Evolutionary conservation across 2,329 filamentous ascomycete species (phyloP).

Genomic region (Beauveria australis): DNA sequence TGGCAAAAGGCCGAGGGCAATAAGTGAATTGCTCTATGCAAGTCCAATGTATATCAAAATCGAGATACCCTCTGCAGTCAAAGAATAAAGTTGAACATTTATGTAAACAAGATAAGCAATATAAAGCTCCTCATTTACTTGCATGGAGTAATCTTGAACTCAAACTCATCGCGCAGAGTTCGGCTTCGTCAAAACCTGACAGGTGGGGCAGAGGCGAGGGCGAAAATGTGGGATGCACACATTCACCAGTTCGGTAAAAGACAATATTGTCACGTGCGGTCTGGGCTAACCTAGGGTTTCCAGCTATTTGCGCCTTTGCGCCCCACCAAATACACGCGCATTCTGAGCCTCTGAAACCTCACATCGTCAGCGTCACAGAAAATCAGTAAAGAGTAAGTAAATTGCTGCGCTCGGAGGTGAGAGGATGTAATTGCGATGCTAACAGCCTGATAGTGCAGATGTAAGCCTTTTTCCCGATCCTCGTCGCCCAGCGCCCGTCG

Average conservation of each 20-base stretch:
- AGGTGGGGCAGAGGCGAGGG: not conserved
- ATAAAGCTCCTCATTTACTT: not conserved
- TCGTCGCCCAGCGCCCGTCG: constrained; percentile 13
- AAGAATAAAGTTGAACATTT: not conserved
- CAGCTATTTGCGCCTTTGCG: constrained; percentile 21
- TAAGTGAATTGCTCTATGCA: not conserved
- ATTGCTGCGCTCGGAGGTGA: not conserved
- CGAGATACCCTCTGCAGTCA: not conserved
- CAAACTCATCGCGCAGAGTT: not conserved
- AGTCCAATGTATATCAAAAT: not conserved
- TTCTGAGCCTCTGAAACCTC: constrained; percentile 29
- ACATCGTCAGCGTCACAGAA: constrained; percentile 41
- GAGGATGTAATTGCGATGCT: constrained; percentile 28
- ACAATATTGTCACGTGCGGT: constrained; percentile 22
- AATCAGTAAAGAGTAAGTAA: constrained; percentile 52
- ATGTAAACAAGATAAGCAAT: not conserved
- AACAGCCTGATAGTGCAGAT: constrained; percentile 70
- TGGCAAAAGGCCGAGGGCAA: constrained; percentile 23
- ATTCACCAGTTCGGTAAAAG: not conserved
- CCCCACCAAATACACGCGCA: constrained; percentile 38
- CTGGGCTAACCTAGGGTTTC: constrained; percentile 30
- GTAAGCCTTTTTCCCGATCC: constrained; percentile 46
- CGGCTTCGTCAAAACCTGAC: not conserved
- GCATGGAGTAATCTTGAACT: not conserved
- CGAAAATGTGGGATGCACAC: constrained; percentile 1